A percentile compares a stretch with the other conserved stretches of the same genome.
Conservation (phyloP, 2,329 filamentous ascomycete genomes). For the Neonectria coccinea region DNA sequence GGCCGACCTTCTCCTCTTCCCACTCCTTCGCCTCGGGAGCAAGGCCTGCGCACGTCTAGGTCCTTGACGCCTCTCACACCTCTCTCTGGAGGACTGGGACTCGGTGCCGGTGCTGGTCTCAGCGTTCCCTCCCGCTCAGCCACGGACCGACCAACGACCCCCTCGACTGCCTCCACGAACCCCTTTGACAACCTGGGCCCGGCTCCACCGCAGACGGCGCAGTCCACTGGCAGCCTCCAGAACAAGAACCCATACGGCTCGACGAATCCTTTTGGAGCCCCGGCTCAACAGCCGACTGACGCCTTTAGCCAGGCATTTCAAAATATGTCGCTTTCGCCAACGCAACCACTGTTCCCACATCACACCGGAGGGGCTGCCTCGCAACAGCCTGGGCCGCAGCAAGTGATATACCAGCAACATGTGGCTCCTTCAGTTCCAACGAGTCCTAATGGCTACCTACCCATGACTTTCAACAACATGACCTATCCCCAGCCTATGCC, state of each 20-base stretch:
- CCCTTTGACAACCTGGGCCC: conserved; percentile 73
- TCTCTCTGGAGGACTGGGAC: conserved; percentile 45
- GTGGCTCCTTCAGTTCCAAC: conserved; percentile 58
- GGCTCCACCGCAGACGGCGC: conserved; percentile 70
- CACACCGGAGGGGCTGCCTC: conserved; percentile 73
- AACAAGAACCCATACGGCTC: conserved; percentile 67
- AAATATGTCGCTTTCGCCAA: conserved; percentile 73
- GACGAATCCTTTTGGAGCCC: conserved; percentile 76
- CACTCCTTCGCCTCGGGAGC: conserved; percentile 58
- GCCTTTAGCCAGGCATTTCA: conserved; percentile 77
- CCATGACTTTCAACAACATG: conserved; percentile 57
- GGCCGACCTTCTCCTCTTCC: conserved; percentile 54
- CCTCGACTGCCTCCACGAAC: conserved; percentile 67
- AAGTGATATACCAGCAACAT: conserved; percentile 57
- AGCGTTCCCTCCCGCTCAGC: conserved; percentile 47
- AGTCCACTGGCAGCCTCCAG: conserved; percentile 72
- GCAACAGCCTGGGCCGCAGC: conserved; percentile 53
- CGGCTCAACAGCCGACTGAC: conserved; percentile 51
- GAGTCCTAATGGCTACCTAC: conserved; percentile 55
- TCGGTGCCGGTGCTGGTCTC: conserved; percentile 50
- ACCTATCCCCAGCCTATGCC: conserved; percentile 57
- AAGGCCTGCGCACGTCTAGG: conserved; percentile 60
- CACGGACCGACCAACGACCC: conserved; percentile 53
- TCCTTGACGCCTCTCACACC: conserved; percentile 67
- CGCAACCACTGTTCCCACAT: conserved; percentile 78